Base-by-base conservation (phyloP, 768 basidiomycete species). In the Mycena vulgaris region DNA sequence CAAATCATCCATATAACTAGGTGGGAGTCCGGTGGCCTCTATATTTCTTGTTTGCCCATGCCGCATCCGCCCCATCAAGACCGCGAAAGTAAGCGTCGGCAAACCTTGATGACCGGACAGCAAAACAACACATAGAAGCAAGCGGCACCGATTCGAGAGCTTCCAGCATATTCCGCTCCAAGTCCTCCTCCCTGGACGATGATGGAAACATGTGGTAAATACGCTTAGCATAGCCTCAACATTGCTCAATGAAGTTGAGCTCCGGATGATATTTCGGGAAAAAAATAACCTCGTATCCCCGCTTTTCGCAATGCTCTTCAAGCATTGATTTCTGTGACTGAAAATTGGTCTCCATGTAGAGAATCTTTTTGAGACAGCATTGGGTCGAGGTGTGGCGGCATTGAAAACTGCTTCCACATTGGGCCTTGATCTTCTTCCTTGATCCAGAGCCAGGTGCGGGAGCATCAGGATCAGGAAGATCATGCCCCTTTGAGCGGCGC, bases 191-290 rank as follows among this genome's bases (percentile, higher is more conserved):
- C 35, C 14, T 37, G 6, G 35, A 37, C 35, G 35, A 37, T 37
- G 35, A 6, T 5, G 39, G 39, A 19, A 40, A 40, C 39, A 40
- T 40, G 17, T 14, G 16, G 16, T 40, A 40, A 40, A 40, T 40
- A 6, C 39, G 39, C 39, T 40, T 40, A 4, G 39, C 39, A 40
- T 40, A 40, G 4, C 39, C 39, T 14, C 39, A 40, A 40, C 39
- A 40, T 33, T 72, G 67, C 48, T 72, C 70, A 61, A 72, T 68
- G 40, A 68, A 72, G 49, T 72, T 72, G 23, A 68, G 45, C 52
- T 72, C 70, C 16, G 58, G 60, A 23, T 72, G 70, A 31, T 62
- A 72, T 48, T 63, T 72, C 1, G 66, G 66, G 37, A 60, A 35
- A 40, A 72, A 72, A n/a, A 72, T 35, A 6, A 63, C 66, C 25